Evolutionary conservation across 1,139 yeast genomes (phyloP).

Genomic region (Protomyces arabidopsidicola): DNA sequence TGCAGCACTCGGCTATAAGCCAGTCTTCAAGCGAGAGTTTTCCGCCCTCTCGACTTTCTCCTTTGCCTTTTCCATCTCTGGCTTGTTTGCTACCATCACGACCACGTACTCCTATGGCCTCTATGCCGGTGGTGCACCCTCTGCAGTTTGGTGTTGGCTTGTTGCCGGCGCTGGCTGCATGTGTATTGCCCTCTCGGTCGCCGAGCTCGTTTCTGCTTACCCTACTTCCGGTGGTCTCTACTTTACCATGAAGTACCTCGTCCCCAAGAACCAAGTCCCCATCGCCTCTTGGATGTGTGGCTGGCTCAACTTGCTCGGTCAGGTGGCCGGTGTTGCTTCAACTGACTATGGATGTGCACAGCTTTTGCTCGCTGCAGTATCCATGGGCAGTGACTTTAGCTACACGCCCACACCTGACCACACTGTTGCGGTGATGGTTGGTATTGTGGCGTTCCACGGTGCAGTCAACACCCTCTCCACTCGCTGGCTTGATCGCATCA

Average conservation of each 20-base stretch:
- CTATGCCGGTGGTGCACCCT: constrained; percentile 28
- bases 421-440: constrained; percentile 46
- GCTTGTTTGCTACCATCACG: constrained; percentile 62
- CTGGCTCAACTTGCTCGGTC: constrained; percentile 47
- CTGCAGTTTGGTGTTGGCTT: constrained; percentile 30
- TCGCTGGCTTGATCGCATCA: constrained; percentile 42
- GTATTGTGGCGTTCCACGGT: constrained; percentile 44
- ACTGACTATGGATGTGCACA: constrained; percentile 42
- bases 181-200: constrained; percentile 52
- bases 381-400: constrained; percentile 43
- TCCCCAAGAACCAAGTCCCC: constrained; percentile 40
- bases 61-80: constrained; percentile 62
- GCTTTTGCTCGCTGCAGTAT: constrained; percentile 44
- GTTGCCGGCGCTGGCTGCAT: constrained; percentile 31
- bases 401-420: constrained; percentile 45
- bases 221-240: constrained; percentile 68
- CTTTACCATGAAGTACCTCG: constrained; percentile 36
- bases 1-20: constrained; percentile 59
- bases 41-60: constrained; percentile 55
- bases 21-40: constrained; percentile 64
- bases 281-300: constrained; percentile 46
- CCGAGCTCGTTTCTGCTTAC: constrained; percentile 59
- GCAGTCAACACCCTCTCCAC: constrained; percentile 46
- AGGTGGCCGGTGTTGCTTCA: constrained; percentile 46
- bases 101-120: constrained; percentile 40